Evolutionary conservation across 306 rosid species (phyloP).

Genomic region (Chamaecrista fasciculata): DNA sequence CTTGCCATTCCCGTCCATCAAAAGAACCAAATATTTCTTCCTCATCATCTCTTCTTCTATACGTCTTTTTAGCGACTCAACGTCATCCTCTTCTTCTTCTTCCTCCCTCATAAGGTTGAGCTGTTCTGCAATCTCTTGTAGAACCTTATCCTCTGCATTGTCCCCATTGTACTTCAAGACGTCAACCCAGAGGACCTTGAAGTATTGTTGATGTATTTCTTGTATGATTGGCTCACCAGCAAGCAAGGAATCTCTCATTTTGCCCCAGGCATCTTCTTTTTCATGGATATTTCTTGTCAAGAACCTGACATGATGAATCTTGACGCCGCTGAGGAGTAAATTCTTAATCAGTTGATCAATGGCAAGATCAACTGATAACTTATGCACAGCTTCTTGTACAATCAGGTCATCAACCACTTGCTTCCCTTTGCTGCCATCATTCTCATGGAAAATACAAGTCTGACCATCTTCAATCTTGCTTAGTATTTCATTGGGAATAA

Average conservation of each 20-base stretch:
- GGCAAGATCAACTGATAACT: conserved; percentile 1
- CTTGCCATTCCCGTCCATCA: neutral
- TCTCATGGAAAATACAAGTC: neutral
- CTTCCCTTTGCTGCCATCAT: neutral
- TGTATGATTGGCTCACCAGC: no score
- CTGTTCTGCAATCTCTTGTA: neutral
- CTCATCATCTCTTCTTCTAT: neutral
- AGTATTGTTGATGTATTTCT: neutral
- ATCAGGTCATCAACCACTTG: neutral
- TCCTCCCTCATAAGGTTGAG: neutral
- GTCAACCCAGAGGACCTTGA: neutral
- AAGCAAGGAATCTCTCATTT: neutral
- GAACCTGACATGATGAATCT: neutral
- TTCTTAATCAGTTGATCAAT: neutral
- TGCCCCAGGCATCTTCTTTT: neutral
- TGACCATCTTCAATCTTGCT: neutral
- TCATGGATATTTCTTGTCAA: neutral
- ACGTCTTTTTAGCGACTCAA: neutral
- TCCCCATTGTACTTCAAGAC: neutral
- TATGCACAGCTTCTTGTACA: neutral
- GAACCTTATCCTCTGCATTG: neutral
- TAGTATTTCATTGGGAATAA: neutral
- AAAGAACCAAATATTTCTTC: neutral
- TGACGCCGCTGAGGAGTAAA: neutral
- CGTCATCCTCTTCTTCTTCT: neutral